These are phyloP conservation scores for Phytophthora crassamura DNA, from an alignment of 352 stramenopile genomes.

Conservation along the genomic window DNA sequence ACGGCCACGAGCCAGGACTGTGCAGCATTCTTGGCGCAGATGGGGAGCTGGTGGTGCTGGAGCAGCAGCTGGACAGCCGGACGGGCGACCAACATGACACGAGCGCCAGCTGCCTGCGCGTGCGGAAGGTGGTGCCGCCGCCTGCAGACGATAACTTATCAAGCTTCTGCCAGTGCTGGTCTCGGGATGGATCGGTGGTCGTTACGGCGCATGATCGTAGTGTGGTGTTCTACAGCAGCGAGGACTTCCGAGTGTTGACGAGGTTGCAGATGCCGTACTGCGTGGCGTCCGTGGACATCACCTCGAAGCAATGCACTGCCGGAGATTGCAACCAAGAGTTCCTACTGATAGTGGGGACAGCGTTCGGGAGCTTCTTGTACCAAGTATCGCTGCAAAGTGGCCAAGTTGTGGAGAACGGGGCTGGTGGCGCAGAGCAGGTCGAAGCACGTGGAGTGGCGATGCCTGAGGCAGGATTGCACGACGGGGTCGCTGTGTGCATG, in stretches of 20 bases:
- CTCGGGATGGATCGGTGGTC: slow-evolving; percentile 37
- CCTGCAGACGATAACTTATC: slow-evolving; percentile 15
- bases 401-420: neutral
- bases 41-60: slow-evolving; percentile 61
- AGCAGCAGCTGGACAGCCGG: neutral
- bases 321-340: neutral
- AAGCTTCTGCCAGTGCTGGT: slow-evolving; percentile 68
- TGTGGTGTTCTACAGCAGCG: slow-evolving; percentile 42
- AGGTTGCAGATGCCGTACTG: slow-evolving; percentile 39
- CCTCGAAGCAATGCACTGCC: neutral
- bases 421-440: neutral
- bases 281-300: slow-evolving; percentile 48
- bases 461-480: slow-evolving; percentile 27
- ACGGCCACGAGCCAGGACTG: slow-evolving; percentile 3
- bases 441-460: neutral
- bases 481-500: slow-evolving; percentile 46
- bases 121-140: slow-evolving; percentile 44
- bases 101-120: slow-evolving; percentile 19
- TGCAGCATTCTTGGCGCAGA: slow-evolving; percentile 62
- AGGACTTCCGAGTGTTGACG: slow-evolving; percentile 20
- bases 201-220: slow-evolving; percentile 39
- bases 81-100: slow-evolving; percentile 7
- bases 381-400: slow-evolving; percentile 17
- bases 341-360: slow-evolving; percentile 41
- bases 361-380: slow-evolving; percentile 47